These are phyloP conservation scores for Mycena alexandri DNA, from an alignment of 768 basidiomycete genomes.

Conservation along the genomic window DNA sequence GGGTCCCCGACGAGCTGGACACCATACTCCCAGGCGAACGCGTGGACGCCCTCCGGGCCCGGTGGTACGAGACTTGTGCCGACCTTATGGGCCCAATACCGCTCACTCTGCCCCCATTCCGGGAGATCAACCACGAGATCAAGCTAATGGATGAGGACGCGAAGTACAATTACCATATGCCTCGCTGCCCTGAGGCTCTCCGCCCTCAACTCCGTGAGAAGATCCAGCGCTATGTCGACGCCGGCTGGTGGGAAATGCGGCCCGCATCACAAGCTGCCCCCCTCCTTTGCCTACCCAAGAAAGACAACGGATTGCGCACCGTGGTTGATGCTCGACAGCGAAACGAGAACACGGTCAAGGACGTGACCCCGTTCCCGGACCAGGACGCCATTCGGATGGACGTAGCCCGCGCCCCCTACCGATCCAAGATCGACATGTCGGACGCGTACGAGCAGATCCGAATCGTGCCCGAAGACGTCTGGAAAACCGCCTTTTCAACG, in stretches of 20 bases:
- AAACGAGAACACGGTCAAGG: slow-evolving; percentile 57
- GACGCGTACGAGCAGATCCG: slow-evolving; percentile 52
- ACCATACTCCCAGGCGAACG: no score
- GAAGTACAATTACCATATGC: slow-evolving; percentile 34
- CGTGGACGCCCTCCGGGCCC: neutral
- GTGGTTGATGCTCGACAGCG: slow-evolving; percentile 50
- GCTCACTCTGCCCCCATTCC: neutral
- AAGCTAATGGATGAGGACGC: slow-evolving; percentile 42
- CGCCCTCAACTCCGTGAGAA: slow-evolving; percentile 15
- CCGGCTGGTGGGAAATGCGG: slow-evolving; percentile 25
- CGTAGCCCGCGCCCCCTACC: slow-evolving; percentile 9
- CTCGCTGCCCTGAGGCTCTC: slow-evolving; percentile 45
- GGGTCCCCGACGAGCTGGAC: no score
- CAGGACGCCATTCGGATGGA: no score
- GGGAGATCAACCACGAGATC: slow-evolving; percentile 40
- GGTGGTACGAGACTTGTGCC: neutral
- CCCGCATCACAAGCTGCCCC: slow-evolving; percentile 39
- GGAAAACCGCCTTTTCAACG: slow-evolving; percentile 45
- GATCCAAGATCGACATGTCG: slow-evolving; percentile 43
- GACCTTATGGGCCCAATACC: neutral
- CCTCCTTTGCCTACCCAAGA: slow-evolving; percentile 44
- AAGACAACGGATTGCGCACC: slow-evolving; percentile 45
- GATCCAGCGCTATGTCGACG: neutral
- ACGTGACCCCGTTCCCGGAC: slow-evolving; percentile 47
- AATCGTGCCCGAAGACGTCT: slow-evolving; percentile 39